Base-by-base conservation (phyloP, 805 yeast genomes). In the Candida ovalis region DNA sequence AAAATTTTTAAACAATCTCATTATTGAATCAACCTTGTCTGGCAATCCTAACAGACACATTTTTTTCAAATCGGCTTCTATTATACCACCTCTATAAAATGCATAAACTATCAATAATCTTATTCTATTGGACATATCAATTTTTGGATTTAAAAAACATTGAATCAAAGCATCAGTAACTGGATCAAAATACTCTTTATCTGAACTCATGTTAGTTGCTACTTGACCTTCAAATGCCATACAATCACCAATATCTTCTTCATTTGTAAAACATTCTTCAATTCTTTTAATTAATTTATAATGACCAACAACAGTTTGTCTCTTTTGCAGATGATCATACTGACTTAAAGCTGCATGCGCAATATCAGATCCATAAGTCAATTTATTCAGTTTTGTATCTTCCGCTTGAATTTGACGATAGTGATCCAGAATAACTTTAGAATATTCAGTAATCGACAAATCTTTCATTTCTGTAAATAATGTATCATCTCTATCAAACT, bases 151-250 rank as follows among this genome's bases (percentile, higher is more conserved):
- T 0, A 73, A 68, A 21, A 92, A 70, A 21, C 82, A 61, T 3
- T 68, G 73, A 25, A 91, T 71, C 47, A 90, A 68, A 32, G 77
- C 80, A 44, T 81, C 86, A 2, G 71, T 66, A 2, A 65, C 55
- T 28, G 86, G 82, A 22, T 87, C 67, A 45, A 76, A 74, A 55
- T 78, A 78, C 40, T 76, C 75, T 55, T 78, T 78, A 24, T 75
- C 76, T 2, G 92, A 90, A 53, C 88, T 86, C 42, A 82, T 72
- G 47, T 81, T 82, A 2, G 89, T 87, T 4, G 86, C 80, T 53
- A 90, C 75, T 18, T 83, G 78, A 67, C 91, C 97, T 67, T 94
- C 98, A 49, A 90, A 75, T 53, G 88, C 94, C 1, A 96, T 88
- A 18, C 87, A 73, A 50, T 81, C 88, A 10, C 59, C 48, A 12